phyloP scores from a whole-genome alignment of 352 stramenopile species.

The Albugo candida region DNA sequence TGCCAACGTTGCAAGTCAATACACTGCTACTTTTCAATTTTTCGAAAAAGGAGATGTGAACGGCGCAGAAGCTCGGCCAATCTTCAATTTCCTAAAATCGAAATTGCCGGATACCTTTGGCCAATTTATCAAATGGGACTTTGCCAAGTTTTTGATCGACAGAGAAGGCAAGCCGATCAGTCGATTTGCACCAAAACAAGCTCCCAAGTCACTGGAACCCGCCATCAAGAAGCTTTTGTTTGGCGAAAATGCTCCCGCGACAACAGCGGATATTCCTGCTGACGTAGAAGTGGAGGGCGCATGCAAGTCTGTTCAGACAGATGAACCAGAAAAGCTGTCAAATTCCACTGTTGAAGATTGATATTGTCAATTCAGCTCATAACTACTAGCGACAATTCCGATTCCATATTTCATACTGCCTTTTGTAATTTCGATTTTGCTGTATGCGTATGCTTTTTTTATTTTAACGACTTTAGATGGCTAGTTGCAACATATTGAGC shows the following conservation, averaged over 20 bases:
- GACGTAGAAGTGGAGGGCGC: neutral
- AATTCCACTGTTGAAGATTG: neutral
- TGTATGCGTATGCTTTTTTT: no score
- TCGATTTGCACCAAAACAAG: slow-evolving; percentile 17
- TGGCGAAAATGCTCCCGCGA: neutral
- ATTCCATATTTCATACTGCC: neutral
- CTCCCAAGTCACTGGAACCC: slow-evolving; percentile 17
- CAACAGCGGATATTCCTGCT: neutral
- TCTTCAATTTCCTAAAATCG: slow-evolving; percentile 48
- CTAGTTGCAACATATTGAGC: neutral
- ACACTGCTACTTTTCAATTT: slow-evolving; percentile 17
- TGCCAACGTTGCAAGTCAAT: slow-evolving; percentile 10
- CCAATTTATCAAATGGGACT: slow-evolving; percentile 41
- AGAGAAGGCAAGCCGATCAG: slow-evolving; percentile 19
- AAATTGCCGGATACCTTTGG: slow-evolving; percentile 14
- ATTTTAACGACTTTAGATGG: neutral
- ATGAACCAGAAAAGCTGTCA: neutral
- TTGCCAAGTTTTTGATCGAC: slow-evolving; percentile 43
- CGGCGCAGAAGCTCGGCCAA: slow-evolving; percentile 28
- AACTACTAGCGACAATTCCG: neutral
- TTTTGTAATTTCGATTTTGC: neutral
- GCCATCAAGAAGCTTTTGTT: slow-evolving; percentile 16
- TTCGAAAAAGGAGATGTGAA: slow-evolving; percentile 55
- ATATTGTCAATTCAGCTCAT: neutral
- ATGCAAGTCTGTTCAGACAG: neutral